Conservation (phyloP, 768 basidiomycete species). For the Auriscalpium vulgare region DNA sequence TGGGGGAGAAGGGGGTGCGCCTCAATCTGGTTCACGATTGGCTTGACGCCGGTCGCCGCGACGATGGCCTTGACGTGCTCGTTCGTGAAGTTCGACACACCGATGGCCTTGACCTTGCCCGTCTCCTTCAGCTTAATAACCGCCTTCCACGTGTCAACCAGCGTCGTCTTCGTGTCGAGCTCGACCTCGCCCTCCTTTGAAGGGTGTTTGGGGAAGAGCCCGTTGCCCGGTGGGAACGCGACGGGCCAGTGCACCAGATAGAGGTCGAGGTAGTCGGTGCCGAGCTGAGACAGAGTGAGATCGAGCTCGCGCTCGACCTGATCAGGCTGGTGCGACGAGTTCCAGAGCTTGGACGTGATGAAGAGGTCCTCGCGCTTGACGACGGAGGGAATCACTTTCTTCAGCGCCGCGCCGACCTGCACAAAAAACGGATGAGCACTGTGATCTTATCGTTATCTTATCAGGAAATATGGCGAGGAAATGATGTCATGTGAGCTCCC, state of each 20-base stretch:
- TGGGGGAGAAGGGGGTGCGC: slow-evolving; percentile 76
- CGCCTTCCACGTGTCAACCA: slow-evolving; percentile 82
- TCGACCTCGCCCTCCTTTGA: slow-evolving; percentile 37
- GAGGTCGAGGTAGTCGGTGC: slow-evolving; percentile 70
- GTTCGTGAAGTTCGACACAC: slow-evolving; percentile 78
- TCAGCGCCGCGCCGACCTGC: slow-evolving; percentile 58
- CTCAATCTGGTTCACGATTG: slow-evolving; percentile 77
- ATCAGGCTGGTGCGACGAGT: slow-evolving; percentile 57
- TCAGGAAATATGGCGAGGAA: neutral
- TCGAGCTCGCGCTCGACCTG: slow-evolving; percentile 69
- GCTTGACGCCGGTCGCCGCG: slow-evolving; percentile 62
- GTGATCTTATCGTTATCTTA: no score
- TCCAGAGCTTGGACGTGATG: slow-evolving; percentile 82
- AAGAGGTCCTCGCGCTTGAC: slow-evolving; percentile 77
- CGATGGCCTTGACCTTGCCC: slow-evolving; percentile 64
- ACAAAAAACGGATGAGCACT: neutral
- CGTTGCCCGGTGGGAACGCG: slow-evolving; percentile 48
- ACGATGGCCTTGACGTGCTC: slow-evolving; percentile 60
- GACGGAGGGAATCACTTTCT: slow-evolving; percentile 69
- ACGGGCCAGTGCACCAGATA: slow-evolving; percentile 82
- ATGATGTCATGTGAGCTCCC: neutral
- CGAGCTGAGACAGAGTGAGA: slow-evolving; percentile 65
- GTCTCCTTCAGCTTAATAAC: slow-evolving; percentile 63
- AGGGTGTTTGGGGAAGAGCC: slow-evolving; percentile 44
- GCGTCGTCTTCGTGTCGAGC: slow-evolving; percentile 48